Percentiles rank a stretch among this genome's conserved stretches.
These are phyloP conservation scores for Yamadazyma atmosphaerica DNA, from an alignment of 1,139 yeast genomes.

Conservation along the genomic window DNA sequence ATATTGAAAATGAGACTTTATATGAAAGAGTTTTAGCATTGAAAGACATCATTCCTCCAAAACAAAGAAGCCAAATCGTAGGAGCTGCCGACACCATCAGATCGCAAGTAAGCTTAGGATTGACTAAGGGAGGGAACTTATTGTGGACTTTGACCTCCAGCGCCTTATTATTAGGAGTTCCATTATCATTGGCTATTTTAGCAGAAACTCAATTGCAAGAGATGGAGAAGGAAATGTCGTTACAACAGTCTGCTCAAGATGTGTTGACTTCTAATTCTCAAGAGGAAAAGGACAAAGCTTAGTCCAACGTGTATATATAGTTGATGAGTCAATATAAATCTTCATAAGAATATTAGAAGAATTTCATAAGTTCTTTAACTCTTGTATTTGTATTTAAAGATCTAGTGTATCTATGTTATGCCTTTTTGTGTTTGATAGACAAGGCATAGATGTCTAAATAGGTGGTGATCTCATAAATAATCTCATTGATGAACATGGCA, in stretches of 20 bases:
- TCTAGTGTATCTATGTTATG: conserved; percentile 17
- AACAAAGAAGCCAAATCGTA: conserved; percentile 60
- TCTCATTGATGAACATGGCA: conserved; percentile 75
- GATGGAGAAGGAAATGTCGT: conserved; percentile 88
- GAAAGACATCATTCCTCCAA: conserved; percentile 89
- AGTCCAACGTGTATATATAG: too few relatives aligned
- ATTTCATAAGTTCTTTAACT: too few relatives aligned
- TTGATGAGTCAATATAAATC: too few relatives aligned
- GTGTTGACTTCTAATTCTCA: conserved; percentile 77
- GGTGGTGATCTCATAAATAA: conserved; percentile 78
- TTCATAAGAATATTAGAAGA: too few relatives aligned
- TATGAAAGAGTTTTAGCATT: conserved; percentile 87
- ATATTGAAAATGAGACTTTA: conserved; percentile 77
- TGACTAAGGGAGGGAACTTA: conserved; percentile 66
- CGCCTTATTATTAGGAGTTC: conserved; percentile 86
- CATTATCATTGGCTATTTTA: conserved; percentile 83
- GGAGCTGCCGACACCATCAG: conserved; percentile 35
- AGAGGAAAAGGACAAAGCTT: conserved; percentile 32
- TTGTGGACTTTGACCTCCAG: conserved; percentile 88
- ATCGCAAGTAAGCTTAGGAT: conserved; percentile 43
- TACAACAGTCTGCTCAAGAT: conserved; percentile 83
- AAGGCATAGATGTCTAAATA: conserved; percentile 86
- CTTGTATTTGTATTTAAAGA: too few relatives aligned
- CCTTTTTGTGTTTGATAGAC: conserved; percentile 77
- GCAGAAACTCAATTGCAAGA: conserved; percentile 93